Conservation (phyloP, 805 yeast species). For the Pichia kluyveri region DNA sequence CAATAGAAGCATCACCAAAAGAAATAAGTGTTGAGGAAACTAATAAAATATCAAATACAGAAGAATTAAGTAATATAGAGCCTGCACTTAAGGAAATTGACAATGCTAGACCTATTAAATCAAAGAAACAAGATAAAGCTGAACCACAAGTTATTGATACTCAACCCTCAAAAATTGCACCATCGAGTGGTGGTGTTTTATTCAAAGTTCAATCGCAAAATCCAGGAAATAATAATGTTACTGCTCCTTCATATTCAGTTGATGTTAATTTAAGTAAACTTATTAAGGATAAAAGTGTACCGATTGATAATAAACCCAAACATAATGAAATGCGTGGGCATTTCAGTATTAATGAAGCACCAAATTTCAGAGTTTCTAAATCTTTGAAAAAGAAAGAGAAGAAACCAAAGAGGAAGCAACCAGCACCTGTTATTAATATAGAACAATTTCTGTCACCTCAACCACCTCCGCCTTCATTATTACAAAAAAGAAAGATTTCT, state of each 20-base stretch:
- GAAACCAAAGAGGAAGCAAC: neutral
- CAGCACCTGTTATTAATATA: conserved; percentile 7
- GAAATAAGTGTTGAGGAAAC: too few relatives aligned
- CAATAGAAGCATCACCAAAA: too few relatives aligned
- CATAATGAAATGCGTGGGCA: neutral
- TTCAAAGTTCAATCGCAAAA: conserved; percentile 6
- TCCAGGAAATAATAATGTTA: neutral
- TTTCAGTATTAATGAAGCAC: neutral
- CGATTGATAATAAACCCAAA: neutral
- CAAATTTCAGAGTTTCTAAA: neutral
- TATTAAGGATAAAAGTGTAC: neutral
- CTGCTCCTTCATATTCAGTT: conserved; percentile 16
- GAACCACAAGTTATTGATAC: neutral
- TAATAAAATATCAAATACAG: too few relatives aligned
- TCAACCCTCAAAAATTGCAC: neutral
- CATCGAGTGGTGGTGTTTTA: neutral
- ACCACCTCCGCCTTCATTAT: conserved; percentile 11
- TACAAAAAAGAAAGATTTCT: conserved; percentile 7
- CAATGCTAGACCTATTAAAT: neutral
- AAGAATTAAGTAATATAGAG: neutral
- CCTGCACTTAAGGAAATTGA: neutral
- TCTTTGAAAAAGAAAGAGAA: neutral
- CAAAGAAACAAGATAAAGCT: neutral
- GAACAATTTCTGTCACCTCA: conserved; percentile 13
- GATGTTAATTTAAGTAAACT: conserved; percentile 14